These are phyloP conservation scores for Yamadazyma sp. DNA, from an alignment of 805 yeast species.

Conservation along the genomic window DNA sequence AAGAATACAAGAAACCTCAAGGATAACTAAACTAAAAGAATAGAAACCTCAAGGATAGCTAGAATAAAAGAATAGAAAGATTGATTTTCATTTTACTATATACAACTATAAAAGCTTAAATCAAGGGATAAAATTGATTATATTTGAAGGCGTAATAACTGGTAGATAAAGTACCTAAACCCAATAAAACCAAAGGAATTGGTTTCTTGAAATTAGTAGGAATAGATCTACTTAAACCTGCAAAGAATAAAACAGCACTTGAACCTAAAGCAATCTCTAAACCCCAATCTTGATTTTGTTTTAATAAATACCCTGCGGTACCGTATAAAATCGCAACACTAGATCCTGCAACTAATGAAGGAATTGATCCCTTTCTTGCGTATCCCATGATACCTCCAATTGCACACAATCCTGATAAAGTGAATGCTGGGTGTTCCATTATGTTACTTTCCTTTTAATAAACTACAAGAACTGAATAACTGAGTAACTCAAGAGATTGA, in stretches of 20 bases:
- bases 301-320: slow-evolving; percentile 71
- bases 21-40: too few relatives aligned
- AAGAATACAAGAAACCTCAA: too few relatives aligned
- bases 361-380: slow-evolving; percentile 64
- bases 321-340: slow-evolving; percentile 59
- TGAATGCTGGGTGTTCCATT: slow-evolving; percentile 76
- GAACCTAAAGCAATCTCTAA: slow-evolving; percentile 76
- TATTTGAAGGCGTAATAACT: slow-evolving; percentile 74
- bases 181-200: slow-evolving; percentile 64
- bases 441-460: too few relatives aligned
- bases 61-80: too few relatives aligned
- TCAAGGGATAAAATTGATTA: slow-evolving; percentile 57
- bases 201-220: slow-evolving; percentile 64
- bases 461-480: too few relatives aligned
- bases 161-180: slow-evolving; percentile 61
- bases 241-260: slow-evolving; percentile 60
- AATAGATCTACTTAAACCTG: slow-evolving; percentile 70
- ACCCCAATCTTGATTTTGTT: slow-evolving; percentile 74
- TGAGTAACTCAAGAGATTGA: too few relatives aligned
- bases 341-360: slow-evolving; percentile 77
- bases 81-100: too few relatives aligned
- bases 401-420: slow-evolving; percentile 65
- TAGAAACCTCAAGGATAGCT: too few relatives aligned
- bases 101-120: slow-evolving; percentile 5
- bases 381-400: slow-evolving; percentile 73